Evolutionary conservation across 306 rosid species (phyloP).

Genomic region (Fragaria ananassa): DNA sequence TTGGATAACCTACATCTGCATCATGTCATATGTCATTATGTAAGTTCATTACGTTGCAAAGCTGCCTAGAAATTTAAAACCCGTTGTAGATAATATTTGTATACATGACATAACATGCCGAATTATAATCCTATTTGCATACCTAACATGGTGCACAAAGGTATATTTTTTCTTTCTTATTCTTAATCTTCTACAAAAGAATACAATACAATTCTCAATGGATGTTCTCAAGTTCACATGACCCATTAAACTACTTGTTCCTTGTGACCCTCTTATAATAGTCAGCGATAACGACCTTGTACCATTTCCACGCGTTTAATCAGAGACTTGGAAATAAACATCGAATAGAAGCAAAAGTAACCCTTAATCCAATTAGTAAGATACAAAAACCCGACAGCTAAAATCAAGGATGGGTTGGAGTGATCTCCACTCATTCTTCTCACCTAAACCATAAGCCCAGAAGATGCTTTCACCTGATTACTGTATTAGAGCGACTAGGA

Average conservation of each 20-base stretch:
- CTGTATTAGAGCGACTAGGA: neutral
- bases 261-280: neutral
- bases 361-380: neutral
- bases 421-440: neutral
- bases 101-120: neutral
- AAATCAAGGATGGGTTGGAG: neutral
- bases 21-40: neutral
- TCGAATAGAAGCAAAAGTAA: neutral
- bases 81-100: neutral
- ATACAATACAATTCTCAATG: neutral
- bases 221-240: neutral
- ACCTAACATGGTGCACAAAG: neutral
- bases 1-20: neutral
- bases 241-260: neutral
- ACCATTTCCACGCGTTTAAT: neutral
- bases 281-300: neutral
- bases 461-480: neutral
- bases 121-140: neutral
- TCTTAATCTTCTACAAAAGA: too few species aligned
- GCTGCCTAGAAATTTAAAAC: neutral
- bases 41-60: neutral
- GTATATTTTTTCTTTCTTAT: neutral
- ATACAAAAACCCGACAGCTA: neutral
- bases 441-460: neutral
- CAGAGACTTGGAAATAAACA: neutral